These are phyloP conservation scores for Globisporangium nagaii DNA, from an alignment of 352 stramenopile species.

Conservation along the genomic window DNA sequence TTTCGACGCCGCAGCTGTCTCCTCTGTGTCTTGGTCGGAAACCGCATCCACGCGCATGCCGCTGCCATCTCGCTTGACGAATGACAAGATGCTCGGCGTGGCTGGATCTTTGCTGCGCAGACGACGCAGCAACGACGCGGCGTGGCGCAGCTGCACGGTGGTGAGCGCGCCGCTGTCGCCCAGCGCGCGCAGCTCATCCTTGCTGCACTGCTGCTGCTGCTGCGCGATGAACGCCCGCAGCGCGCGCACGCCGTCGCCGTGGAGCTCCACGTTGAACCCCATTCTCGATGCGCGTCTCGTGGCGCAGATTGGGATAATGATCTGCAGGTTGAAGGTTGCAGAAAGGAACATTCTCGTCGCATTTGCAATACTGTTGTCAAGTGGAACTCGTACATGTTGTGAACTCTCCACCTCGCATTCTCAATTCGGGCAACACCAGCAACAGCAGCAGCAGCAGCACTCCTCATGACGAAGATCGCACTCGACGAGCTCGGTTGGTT, in stretches of 20 bases:
- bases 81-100: conserved; percentile 2
- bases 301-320: too few relatives aligned
- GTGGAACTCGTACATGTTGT: too few relatives aligned
- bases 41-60: not conserved
- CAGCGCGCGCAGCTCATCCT: not conserved
- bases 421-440: too few relatives aligned
- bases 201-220: not conserved
- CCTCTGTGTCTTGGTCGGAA: not conserved
- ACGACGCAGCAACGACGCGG: not conserved
- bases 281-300: too few relatives aligned
- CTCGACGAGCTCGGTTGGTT: too few relatives aligned
- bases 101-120: not conserved
- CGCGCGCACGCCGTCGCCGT: conserved; percentile 21
- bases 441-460: too few relatives aligned
- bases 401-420: too few relatives aligned
- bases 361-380: too few relatives aligned
- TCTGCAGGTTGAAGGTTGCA: too few relatives aligned
- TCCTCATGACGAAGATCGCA: too few relatives aligned
- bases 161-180: not conserved
- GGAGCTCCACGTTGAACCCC: conserved; percentile 13
- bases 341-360: too few relatives aligned
- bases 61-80: conserved; percentile 4
- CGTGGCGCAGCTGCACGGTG: conserved; percentile 5
- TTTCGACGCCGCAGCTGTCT: not conserved
- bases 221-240: conserved; percentile 20